Conservation (phyloP, 305 asterid genomes). For the Fraxinus baroniana region DNA sequence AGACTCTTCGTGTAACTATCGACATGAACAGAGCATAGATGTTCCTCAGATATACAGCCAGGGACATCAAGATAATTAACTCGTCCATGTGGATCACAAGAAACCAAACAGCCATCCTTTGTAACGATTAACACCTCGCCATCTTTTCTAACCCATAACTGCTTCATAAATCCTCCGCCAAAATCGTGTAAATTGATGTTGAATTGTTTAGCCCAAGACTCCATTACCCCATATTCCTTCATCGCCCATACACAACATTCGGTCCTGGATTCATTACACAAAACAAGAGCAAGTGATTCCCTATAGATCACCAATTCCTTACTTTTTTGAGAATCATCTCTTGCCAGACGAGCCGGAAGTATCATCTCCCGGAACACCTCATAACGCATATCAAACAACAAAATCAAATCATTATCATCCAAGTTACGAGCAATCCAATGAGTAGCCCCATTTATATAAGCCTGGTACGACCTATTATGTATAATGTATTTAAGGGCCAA, state of each 20-base stretch:
- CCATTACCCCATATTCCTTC: slow-evolving; percentile 43
- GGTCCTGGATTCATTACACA: slow-evolving; percentile 2
- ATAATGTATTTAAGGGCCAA: slow-evolving; percentile 26
- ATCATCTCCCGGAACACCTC: slow-evolving; percentile 42
- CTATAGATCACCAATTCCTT: slow-evolving; percentile 26
- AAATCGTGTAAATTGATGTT: slow-evolving; percentile 15
- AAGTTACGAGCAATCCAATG: slow-evolving; percentile 45
- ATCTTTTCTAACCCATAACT: slow-evolving; percentile 38
- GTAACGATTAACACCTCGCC: slow-evolving; percentile 36
- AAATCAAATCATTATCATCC: slow-evolving; percentile 25
- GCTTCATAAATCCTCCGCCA: slow-evolving; percentile 30
- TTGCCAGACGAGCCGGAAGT: slow-evolving; percentile 28
- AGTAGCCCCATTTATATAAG: slow-evolving; percentile 32
- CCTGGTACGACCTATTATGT: slow-evolving; percentile 20
- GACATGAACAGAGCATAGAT: slow-evolving; percentile 32
- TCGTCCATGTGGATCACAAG: slow-evolving; percentile 23
- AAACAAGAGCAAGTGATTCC: slow-evolving; percentile 37
- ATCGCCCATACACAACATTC: slow-evolving; percentile 48
- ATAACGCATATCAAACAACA: slow-evolving; percentile 37
- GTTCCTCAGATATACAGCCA: slow-evolving; percentile 29
- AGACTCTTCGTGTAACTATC: slow-evolving; percentile 33
- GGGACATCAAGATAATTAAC: slow-evolving; percentile 33
- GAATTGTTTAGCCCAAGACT: slow-evolving; percentile 41
- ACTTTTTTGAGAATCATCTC: not conserved
- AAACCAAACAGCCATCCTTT: slow-evolving; percentile 33